These are phyloP conservation scores for Tulasnella sp. DNA, from an alignment of 768 basidiomycete genomes.

Conservation along the genomic window DNA sequence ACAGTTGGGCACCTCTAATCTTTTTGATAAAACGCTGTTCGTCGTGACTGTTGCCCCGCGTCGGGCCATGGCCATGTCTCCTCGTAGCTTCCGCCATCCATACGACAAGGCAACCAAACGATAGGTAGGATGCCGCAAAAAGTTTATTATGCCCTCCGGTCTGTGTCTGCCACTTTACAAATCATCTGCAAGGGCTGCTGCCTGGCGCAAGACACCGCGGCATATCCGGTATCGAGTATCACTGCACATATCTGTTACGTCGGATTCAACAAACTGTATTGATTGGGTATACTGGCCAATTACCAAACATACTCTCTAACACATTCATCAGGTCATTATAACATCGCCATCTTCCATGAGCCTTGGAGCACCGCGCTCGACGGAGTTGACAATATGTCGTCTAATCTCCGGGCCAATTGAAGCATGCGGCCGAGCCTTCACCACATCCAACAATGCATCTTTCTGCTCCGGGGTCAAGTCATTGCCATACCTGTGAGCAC, in stretches of 20 bases:
- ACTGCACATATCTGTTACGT: too few relatives aligned
- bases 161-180: not conserved
- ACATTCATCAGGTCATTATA: slow-evolving; percentile 33
- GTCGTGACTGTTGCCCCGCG: too few relatives aligned
- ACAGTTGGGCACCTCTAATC: too few relatives aligned
- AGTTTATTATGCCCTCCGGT: not conserved
- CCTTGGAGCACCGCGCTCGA: slow-evolving; percentile 71
- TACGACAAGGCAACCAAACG: too few relatives aligned
- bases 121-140: too few relatives aligned
- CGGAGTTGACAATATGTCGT: slow-evolving; percentile 77
- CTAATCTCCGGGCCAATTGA: slow-evolving; percentile 85
- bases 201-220: too few relatives aligned
- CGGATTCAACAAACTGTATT: not conserved
- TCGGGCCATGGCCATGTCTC: too few relatives aligned
- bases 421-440: slow-evolving; percentile 71
- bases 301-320: not conserved
- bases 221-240: too few relatives aligned
- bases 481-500: slow-evolving; percentile 62
- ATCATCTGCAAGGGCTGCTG: not conserved
- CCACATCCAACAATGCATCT: slow-evolving; percentile 88
- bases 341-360: slow-evolving; percentile 52
- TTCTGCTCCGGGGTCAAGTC: slow-evolving; percentile 96
- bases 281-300: not conserved
- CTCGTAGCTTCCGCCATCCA: too few relatives aligned
- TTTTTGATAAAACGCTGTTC: too few relatives aligned